phyloP scores from a whole-genome alignment of 2,329 filamentous ascomycete species.

The Gliomastix tumulicola region DNA sequence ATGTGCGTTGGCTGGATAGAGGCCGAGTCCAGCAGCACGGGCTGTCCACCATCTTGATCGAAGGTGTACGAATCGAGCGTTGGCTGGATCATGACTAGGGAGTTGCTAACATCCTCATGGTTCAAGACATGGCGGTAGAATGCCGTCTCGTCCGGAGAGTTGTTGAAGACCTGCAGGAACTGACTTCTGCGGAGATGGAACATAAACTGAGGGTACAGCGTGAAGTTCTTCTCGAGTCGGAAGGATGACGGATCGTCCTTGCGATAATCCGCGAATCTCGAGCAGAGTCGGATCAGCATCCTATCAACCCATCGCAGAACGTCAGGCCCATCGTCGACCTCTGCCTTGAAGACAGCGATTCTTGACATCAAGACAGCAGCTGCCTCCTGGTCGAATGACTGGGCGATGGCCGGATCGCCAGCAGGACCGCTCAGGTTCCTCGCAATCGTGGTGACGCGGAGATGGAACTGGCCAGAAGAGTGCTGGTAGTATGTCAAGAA shows the following conservation, averaged over 20 bases:
- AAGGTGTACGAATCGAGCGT: slow-evolving; percentile 97
- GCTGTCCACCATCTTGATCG: slow-evolving; percentile 85
- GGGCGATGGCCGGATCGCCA: slow-evolving; percentile 88
- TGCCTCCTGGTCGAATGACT: slow-evolving; percentile 97
- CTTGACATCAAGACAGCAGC: slow-evolving; percentile 98
- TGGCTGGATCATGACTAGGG: slow-evolving; percentile 97
- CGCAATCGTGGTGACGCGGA: slow-evolving; percentile 90
- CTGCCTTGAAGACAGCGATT: slow-evolving; percentile 97
- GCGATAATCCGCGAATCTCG: slow-evolving; percentile 92
- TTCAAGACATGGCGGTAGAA: slow-evolving; percentile 97
- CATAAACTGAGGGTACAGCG: slow-evolving; percentile 98
- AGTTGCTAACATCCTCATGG: slow-evolving; percentile 95
- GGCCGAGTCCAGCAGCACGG: slow-evolving; percentile 91
- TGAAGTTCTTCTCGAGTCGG: slow-evolving; percentile 97
- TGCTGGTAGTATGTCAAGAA: slow-evolving; percentile 99
- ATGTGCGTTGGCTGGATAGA: slow-evolving; percentile 94
- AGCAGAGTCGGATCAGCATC: slow-evolving; percentile 96
- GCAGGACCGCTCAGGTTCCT: slow-evolving; percentile 87
- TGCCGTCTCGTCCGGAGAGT: slow-evolving; percentile 97
- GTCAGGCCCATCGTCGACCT: slow-evolving; percentile 97
- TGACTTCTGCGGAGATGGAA: slow-evolving; percentile 96
- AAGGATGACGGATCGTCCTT: slow-evolving; percentile 98
- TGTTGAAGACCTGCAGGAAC: slow-evolving; percentile 99
- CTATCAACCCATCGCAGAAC: slow-evolving; percentile 96
- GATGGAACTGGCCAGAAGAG: slow-evolving; percentile 90